Conservation (phyloP, 176 grass and related monocot species). For the Phyllostachys edulis region DNA sequence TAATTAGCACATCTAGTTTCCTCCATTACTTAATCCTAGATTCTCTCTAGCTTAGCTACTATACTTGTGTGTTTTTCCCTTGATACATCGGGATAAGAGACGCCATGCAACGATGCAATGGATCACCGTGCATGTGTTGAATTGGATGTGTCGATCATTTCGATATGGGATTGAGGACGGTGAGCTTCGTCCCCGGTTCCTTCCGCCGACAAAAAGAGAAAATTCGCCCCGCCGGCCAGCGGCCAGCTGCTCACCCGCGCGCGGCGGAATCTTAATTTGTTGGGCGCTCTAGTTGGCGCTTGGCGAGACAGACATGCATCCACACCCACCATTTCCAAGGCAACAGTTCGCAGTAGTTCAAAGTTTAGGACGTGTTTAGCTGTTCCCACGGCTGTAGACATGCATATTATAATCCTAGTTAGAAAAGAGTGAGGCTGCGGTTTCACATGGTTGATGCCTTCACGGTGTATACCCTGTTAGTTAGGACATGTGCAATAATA, state of each 20-base stretch:
- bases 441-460: background rate
- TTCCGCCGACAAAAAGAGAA: background rate
- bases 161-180: background rate
- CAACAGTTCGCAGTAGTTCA: background rate
- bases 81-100: background rate
- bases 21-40: background rate
- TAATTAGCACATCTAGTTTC: background rate
- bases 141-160: background rate
- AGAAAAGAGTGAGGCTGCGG: background rate
- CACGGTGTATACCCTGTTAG: background rate
- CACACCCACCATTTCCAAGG: constrained; percentile 13
- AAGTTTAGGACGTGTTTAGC: background rate
- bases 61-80: background rate
- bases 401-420: background rate
- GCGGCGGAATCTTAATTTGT: constrained; percentile 31
- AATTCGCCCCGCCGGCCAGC: background rate
- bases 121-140: constrained; percentile 8
- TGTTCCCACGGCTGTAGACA: background rate
- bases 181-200: constrained; percentile 30
- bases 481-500: too few relatives aligned
- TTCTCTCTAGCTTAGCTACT: background rate
- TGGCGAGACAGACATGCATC: constrained; percentile 15
- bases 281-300: constrained; percentile 8
- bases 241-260: background rate
- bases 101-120: background rate